Conservation (phyloP, 768 basidiomycete species). For the Omphalotus guepiniiformis region DNA sequence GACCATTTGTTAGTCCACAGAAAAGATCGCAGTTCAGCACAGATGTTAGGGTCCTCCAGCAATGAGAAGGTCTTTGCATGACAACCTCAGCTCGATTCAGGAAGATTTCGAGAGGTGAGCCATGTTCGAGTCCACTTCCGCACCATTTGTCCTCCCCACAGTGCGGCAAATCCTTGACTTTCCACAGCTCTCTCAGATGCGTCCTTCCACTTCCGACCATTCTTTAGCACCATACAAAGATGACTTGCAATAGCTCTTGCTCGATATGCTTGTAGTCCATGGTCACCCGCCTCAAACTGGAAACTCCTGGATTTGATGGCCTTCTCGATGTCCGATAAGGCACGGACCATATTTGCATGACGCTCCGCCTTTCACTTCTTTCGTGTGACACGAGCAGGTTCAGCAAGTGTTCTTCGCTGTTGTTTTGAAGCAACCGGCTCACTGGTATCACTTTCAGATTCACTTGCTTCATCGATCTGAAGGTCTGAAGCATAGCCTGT, state of each 20-base stretch:
- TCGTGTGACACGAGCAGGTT: conserved; percentile 1
- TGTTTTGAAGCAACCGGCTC: not conserved
- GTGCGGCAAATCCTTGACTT: conserved; percentile 14
- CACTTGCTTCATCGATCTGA: not conserved
- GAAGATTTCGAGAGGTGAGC: conserved; percentile 12
- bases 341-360: not conserved
- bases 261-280: conserved; percentile 19
- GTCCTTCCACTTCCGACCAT: conserved; percentile 13
- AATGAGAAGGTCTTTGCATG: conserved; percentile 15
- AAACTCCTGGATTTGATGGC: conserved; percentile 12
- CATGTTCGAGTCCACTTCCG: conserved; percentile 11
- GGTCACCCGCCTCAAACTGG: conserved; percentile 10
- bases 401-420: conserved; percentile 11
- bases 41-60: conserved; percentile 14
- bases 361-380: not conserved
- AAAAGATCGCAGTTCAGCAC: conserved; percentile 11
- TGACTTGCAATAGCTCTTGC: conserved; percentile 19
- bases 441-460: not conserved
- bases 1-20: conserved; percentile 23
- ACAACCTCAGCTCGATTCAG: conserved; percentile 11
- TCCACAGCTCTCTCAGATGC: conserved; percentile 21
- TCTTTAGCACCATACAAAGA: conserved; percentile 18
- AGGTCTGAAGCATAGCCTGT: not conserved
- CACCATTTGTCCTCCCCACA: conserved; percentile 11
- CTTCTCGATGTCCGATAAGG: conserved; percentile 12